phyloP scores from a whole-genome alignment of 257 asterid species.

The Forsythia suspensa region DNA sequence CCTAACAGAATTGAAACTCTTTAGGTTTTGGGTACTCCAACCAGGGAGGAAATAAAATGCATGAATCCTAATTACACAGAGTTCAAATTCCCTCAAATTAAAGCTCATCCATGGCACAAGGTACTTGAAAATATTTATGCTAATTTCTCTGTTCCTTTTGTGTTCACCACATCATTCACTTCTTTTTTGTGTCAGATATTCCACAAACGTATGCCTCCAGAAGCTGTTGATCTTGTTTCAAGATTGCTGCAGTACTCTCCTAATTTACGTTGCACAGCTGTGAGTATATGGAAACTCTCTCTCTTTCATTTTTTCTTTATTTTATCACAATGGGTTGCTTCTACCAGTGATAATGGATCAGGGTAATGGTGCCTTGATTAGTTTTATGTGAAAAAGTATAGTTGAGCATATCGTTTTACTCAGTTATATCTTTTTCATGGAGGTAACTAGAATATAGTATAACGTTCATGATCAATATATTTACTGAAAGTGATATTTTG shows the following conservation, averaged over 20 bases:
- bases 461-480: not conserved
- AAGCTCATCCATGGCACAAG: conserved; percentile 88
- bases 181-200: conserved; percentile 51
- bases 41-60: conserved; percentile 87
- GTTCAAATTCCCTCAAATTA: conserved; percentile 81
- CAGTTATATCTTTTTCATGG: not conserved
- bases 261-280: conserved; percentile 71
- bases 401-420: not conserved
- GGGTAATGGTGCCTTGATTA: not conserved
- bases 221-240: conserved; percentile 83
- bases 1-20: not conserved
- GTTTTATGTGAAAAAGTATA: not conserved
- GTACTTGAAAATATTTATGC: conserved; percentile 29
- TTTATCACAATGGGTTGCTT: not conserved
- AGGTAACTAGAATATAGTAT: not conserved
- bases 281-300: conserved; percentile 36
- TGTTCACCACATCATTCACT: conserved; percentile 12
- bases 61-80: conserved; percentile 86
- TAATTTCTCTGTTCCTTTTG: conserved; percentile 10
- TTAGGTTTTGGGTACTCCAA: conserved; percentile 87
- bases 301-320: not conserved
- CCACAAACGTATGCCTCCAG: conserved; percentile 76
- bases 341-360: not conserved
- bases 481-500: not conserved
- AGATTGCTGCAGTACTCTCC: conserved; percentile 86